Evolutionary conservation across 192 early-diverging fungal species (phyloP).

Genomic region (Linnemannia exigua): DNA sequence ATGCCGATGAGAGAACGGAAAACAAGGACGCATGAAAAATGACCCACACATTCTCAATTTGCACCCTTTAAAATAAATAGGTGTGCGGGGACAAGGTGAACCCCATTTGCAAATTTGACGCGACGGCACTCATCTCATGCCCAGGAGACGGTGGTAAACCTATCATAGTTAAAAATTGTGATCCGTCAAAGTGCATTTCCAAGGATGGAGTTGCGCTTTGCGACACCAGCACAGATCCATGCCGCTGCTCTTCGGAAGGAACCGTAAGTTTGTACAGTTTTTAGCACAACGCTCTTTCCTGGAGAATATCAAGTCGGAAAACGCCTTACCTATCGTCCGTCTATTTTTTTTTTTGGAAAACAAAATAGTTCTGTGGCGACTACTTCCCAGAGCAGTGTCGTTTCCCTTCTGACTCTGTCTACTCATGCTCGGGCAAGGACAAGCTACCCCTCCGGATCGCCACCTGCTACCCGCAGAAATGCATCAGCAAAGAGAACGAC

Average conservation of each 20-base stretch:
- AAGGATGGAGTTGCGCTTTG: neutral
- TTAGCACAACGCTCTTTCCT: neutral
- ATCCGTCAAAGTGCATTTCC: neutral
- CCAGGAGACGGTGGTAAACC: slow-evolving; percentile 1
- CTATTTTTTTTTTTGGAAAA: neutral
- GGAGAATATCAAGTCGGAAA: neutral
- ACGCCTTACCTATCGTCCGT: neutral
- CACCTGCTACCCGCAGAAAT: neutral
- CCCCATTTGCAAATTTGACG: neutral
- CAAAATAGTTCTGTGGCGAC: slow-evolving; percentile 3
- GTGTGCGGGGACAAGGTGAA: neutral
- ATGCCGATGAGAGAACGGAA: too few species aligned
- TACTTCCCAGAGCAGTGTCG: slow-evolving; percentile 8
- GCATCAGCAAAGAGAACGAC: neutral
- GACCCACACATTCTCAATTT: too few species aligned
- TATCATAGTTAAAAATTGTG: neutral
- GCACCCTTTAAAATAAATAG: neutral
- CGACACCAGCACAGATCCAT: neutral
- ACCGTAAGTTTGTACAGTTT: neutral
- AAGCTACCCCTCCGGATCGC: neutral
- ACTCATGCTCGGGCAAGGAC: neutral
- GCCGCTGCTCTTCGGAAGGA: neutral
- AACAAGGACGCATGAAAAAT: too few species aligned
- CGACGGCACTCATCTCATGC: neutral
- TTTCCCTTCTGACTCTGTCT: neutral